Base-by-base conservation (phyloP, 1,139 yeast genomes). In the Kluyveromyces marxianus region DNA sequence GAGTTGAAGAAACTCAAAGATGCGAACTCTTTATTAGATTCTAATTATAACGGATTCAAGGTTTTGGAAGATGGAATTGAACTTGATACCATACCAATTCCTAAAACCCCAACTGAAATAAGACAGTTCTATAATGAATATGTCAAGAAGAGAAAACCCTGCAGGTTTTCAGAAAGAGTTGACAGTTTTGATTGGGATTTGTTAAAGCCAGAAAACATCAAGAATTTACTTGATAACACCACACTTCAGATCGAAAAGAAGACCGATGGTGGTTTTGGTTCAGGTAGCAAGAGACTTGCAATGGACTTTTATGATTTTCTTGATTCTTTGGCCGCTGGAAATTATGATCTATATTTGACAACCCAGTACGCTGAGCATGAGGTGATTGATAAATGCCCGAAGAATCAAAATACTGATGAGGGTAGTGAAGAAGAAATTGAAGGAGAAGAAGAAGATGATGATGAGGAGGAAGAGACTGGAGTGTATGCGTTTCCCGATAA, bases 211-310 rank as follows among this genome's bases (percentile, higher is more conserved):
- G 67, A 64, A 0, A 50, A 52, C 0, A 59, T 74, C 25, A 52
- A 48, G 3, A 51, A 61, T 1, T 65, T 67, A 4, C 59, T 82
- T 14, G 58, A 63, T 2, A 66, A 73, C 34, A 60, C 60, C 3
- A 52, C 57, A 5, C 57, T 83, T 27, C 76, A 78, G 54, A 79
- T 82, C 7, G 90, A 83, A 57, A 69, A 70, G 52, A 76, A 77
- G 54, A 60, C 62, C 26, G 63, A 69, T 37, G 77, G 77, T 44
- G 90, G 90, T 2, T 83, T 77, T 65, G 90, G 90, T 0, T 73
- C 79, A 30, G 87, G 87, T 1, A 68, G 70, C 30, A 64, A 69
- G 47, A 65, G 88, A 51, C 62, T 71, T 10, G 69, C 68, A 47
- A 71, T 81, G 76, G 57, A 66, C 1, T 68, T 82, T 48, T 55